Percentiles rank a stretch among this genome's conserved stretches.
Conservation (phyloP, 345 rosid species). For the Fremontodendron californicum region DNA sequence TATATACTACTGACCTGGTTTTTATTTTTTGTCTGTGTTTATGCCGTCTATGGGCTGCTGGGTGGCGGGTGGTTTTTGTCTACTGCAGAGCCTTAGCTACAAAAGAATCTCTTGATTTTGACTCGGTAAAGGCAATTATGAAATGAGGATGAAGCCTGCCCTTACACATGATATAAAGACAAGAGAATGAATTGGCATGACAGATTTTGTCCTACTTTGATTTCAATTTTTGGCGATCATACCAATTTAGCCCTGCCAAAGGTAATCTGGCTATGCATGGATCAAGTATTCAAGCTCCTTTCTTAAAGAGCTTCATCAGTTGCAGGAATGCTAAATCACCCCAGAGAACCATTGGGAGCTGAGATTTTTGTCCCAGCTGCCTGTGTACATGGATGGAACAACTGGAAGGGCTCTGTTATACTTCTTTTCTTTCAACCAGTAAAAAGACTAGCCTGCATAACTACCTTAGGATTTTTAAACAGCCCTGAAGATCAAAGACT, state of each 20-base stretch:
- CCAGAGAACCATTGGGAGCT: background rate
- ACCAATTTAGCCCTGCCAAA: background rate
- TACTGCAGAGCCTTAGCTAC: slow-evolving; percentile 13
- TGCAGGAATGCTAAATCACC: background rate
- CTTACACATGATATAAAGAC: background rate
- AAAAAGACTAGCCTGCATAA: background rate
- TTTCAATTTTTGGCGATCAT: background rate
- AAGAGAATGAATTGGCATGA: background rate
- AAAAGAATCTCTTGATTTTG: slow-evolving; percentile 6
- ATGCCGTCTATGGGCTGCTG: background rate
- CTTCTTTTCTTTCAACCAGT: background rate
- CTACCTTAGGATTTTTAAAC: background rate
- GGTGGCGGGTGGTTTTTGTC: background rate
- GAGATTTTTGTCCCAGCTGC: background rate
- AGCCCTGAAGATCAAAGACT: background rate
- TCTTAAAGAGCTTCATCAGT: background rate
- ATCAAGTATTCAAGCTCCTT: background rate
- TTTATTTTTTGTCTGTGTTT: background rate
- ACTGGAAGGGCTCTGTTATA: background rate
- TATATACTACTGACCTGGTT: background rate
- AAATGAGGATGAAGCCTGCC: background rate
- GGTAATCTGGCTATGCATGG: background rate
- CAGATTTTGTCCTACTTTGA: background rate
- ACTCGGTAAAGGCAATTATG: background rate
- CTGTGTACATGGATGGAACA: background rate